Percentiles rank a stretch among this genome's conserved stretches.
Conservation (phyloP, 2,329 filamentous ascomycete species). For the Chrysoporthe austroafricana region DNA sequence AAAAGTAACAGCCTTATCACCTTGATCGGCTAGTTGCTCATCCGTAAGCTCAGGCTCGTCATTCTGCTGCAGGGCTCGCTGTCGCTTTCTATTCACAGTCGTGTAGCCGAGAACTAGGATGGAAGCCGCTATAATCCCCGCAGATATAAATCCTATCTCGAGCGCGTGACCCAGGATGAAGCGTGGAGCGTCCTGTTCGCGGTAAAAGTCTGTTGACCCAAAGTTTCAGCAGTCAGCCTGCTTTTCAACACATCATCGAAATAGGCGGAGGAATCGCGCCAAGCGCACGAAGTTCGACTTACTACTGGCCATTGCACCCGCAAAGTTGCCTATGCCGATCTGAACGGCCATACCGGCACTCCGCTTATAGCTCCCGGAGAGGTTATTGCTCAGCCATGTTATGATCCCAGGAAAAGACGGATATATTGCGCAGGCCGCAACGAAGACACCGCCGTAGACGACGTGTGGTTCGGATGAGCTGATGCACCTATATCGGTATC, state of each 20-base stretch:
- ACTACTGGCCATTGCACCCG: constrained; percentile 60
- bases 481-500: constrained; percentile 55
- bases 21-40: neutral
- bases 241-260: no score
- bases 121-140: neutral
- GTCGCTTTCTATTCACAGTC: neutral
- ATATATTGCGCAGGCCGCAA: constrained; percentile 79
- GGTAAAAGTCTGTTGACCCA: constrained; percentile 62
- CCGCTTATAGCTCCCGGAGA: constrained; percentile 68
- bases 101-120: neutral
- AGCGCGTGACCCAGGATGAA: constrained; percentile 48
- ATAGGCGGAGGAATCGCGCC: no score
- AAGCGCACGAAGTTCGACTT: neutral
- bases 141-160: neutral
- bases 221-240: neutral
- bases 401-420: constrained; percentile 79
- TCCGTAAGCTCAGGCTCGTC: neutral
- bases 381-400: constrained; percentile 79
- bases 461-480: constrained; percentile 51
- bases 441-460: constrained; percentile 75
- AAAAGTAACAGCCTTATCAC: neutral
- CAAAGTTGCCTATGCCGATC: constrained; percentile 64
- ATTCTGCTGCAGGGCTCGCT: neutral
- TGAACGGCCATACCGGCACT: constrained; percentile 67
- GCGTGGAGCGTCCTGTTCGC: constrained; percentile 51